Percentiles rank a stretch among this genome's conserved stretches.
These are phyloP conservation scores for Lanmaoa rubissima DNA, from an alignment of 768 basidiomycete species.

Conservation along the genomic window DNA sequence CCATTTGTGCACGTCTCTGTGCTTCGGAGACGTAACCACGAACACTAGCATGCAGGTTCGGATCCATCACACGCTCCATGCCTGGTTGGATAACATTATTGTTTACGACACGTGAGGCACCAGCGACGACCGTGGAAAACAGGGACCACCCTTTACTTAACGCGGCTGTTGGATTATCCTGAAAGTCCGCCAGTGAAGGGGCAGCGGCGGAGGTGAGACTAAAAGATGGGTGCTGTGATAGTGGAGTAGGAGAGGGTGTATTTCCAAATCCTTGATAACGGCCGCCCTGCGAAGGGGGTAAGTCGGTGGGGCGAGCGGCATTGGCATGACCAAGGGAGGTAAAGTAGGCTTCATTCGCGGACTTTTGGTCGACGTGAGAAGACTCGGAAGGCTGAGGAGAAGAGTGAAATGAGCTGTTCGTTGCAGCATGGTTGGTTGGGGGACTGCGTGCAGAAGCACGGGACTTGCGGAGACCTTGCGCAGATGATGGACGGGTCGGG, in stretches of 20 bases:
- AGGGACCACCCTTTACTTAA: conserved; percentile 94
- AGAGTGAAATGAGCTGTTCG: conserved; percentile 45
- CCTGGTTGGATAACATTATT: conserved; percentile 92
- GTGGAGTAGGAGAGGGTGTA: conserved; percentile 61
- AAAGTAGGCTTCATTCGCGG: conserved; percentile 87
- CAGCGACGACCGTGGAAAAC: conserved; percentile 81
- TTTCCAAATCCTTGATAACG: conserved; percentile 92
- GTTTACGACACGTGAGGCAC: conserved; percentile 74
- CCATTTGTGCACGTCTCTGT: conserved; percentile 58
- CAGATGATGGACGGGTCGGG: conserved; percentile 64
- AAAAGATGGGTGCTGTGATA: conserved; percentile 61
- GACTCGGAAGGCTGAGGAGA: conserved; percentile 43
- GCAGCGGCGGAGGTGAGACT: conserved; percentile 75
- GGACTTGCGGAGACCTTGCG: conserved; percentile 86
- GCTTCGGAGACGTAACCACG: conserved; percentile 71
- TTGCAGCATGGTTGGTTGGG: conserved; percentile 50
- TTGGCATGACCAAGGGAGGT: conserved; percentile 82
- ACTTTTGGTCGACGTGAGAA: conserved; percentile 53
- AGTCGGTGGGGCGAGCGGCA: conserved; percentile 66
- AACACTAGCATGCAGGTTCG: conserved; percentile 71
- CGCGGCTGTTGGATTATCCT: conserved; percentile 83
- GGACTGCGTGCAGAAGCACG: conserved; percentile 63
- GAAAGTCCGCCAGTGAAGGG: conserved; percentile 77
- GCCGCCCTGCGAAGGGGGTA: conserved; percentile 93
- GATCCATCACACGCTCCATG: conserved; percentile 77